phyloP scores from a whole-genome alignment of 2,329 filamentous ascomycete genomes.

The Fusarium sp. region DNA sequence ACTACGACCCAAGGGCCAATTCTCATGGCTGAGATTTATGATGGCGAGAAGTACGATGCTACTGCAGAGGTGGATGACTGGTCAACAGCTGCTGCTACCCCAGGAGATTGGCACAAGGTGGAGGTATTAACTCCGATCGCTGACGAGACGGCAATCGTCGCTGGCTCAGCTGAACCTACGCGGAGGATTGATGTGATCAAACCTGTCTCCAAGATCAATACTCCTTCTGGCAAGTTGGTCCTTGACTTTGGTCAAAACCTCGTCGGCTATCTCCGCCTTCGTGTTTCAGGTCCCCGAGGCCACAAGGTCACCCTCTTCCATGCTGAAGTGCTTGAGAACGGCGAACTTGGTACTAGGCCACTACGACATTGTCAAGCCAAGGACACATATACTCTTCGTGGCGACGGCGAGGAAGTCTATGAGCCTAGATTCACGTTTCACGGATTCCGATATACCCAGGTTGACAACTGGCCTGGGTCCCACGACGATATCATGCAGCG shows the following conservation, averaged over 20 bases:
- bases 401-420: constrained; percentile 41
- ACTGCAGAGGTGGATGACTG: constrained; percentile 49
- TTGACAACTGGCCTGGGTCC: constrained; percentile 52
- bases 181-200: constrained; percentile 42
- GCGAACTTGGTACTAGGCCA: constrained; percentile 4
- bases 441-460: constrained; percentile 62
- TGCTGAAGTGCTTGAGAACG: constrained; percentile 17
- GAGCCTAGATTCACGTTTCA: constrained; percentile 62
- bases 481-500: constrained; percentile 29
- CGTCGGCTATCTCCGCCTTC: neutral
- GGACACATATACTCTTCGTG: neutral
- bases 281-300: neutral
- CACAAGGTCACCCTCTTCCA: neutral
- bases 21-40: constrained; percentile 58
- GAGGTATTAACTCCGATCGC: neutral
- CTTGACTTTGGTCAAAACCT: constrained; percentile 21
- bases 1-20: neutral
- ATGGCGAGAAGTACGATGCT: constrained; percentile 62
- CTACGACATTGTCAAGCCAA: neutral
- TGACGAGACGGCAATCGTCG: constrained; percentile 5
- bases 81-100: constrained; percentile 39
- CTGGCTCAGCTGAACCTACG: constrained; percentile 57
- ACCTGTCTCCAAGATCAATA: constrained; percentile 51
- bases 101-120: constrained; percentile 48
- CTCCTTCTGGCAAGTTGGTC: constrained; percentile 37